Percentiles rank a stretch among this genome's conserved stretches.
Evolutionary conservation across 805 yeast species (phyloP).

Genomic region (Komagataella mondaviorum): DNA sequence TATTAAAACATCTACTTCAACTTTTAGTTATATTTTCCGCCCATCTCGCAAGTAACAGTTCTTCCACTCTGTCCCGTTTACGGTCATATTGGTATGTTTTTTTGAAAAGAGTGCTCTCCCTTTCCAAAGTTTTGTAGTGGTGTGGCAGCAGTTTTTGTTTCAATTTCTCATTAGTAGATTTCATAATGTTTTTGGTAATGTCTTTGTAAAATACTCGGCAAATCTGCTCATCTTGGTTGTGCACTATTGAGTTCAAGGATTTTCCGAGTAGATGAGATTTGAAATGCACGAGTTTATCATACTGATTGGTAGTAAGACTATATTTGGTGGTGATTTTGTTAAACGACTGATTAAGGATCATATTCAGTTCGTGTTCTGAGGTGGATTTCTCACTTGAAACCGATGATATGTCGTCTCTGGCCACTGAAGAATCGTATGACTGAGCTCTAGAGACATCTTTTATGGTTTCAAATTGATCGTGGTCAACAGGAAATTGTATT

Average conservation of each 20-base stretch:
- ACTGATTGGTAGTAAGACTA: constrained; percentile 40
- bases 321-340: constrained; percentile 30
- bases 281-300: constrained; percentile 26
- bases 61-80: constrained; percentile 23
- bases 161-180: constrained; percentile 12
- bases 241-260: constrained; percentile 8
- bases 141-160: constrained; percentile 16
- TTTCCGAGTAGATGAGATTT: constrained; percentile 20
- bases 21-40: constrained; percentile 16
- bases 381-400: not conserved
- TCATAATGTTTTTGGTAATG: constrained; percentile 17
- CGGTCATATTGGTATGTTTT: not conserved
- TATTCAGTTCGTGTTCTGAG: constrained; percentile 13
- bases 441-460: not conserved
- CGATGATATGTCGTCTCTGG: not conserved
- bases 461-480: not conserved
- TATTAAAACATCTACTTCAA: constrained; percentile 1
- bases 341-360: constrained; percentile 27
- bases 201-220: constrained; percentile 17
- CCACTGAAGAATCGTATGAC: not conserved
- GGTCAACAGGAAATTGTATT: not conserved
- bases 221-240: constrained; percentile 14
- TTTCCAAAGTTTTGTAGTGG: constrained; percentile 10
- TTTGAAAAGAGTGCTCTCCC: constrained; percentile 3
- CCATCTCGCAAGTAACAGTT: constrained; percentile 34